Percentiles rank a stretch among this genome's conserved stretches.
Conservation (phyloP, 2,329 filamentous ascomycete genomes). For the Cladophialophora immunda region DNA sequence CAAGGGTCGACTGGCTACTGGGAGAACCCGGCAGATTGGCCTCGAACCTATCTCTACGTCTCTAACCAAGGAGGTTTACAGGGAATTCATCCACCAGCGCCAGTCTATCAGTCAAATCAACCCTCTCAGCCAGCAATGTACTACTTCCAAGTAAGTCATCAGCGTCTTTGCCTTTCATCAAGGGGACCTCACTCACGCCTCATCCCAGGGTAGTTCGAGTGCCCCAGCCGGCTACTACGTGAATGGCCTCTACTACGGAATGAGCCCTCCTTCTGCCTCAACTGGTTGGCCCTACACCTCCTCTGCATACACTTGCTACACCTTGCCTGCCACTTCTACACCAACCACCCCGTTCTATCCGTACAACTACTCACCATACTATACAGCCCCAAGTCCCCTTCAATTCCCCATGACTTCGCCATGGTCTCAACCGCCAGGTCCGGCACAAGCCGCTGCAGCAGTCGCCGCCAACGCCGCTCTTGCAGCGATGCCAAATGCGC, state of each 20-base stretch:
- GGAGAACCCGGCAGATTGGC: slow-evolving; percentile 38
- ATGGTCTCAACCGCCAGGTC: slow-evolving; percentile 27
- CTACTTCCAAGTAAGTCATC: slow-evolving; percentile 34
- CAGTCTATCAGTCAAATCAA: slow-evolving; percentile 38
- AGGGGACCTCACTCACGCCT: slow-evolving; percentile 22
- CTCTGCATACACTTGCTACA: slow-evolving; percentile 37
- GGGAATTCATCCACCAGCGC: slow-evolving; percentile 41
- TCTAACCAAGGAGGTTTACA: slow-evolving; percentile 36
- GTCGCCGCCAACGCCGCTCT: slow-evolving; percentile 38
- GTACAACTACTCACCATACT: slow-evolving; percentile 37
- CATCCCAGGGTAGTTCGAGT: slow-evolving; percentile 30
- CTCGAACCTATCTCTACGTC: slow-evolving; percentile 38
- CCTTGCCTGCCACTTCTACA: slow-evolving; percentile 31
- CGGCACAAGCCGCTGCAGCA: slow-evolving; percentile 38
- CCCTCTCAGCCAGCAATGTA: slow-evolving; percentile 35
- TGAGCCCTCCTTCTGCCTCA: slow-evolving; percentile 27
- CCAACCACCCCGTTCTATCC: slow-evolving; percentile 24
- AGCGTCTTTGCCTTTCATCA: background rate
- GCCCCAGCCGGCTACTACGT: slow-evolving; percentile 37
- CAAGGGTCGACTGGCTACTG: slow-evolving; percentile 25
- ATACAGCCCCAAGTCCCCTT: slow-evolving; percentile 30
- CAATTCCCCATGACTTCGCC: slow-evolving; percentile 17
- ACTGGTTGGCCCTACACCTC: slow-evolving; percentile 40
- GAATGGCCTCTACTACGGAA: slow-evolving; percentile 38
- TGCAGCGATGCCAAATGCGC: slow-evolving; percentile 37